Evolutionary conservation across 805 yeast genomes (phyloP).

Genomic region (Yamadazyma takamatsuzukensis): DNA sequence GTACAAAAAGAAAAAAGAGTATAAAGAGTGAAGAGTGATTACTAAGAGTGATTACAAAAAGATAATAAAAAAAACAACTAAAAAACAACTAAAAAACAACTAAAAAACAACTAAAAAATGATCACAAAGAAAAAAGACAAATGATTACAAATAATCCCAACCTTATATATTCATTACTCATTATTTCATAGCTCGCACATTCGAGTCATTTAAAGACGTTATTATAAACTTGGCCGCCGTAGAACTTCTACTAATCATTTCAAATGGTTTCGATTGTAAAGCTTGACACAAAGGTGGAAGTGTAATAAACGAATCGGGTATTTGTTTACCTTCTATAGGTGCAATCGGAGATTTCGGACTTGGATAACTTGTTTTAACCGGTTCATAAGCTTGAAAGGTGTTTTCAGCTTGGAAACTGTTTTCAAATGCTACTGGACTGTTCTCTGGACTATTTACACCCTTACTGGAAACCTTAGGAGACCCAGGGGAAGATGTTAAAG

Average conservation of each 20-base stretch:
- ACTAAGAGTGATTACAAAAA: too few species aligned
- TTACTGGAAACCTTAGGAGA: constrained; percentile 2
- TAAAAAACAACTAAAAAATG: too few species aligned
- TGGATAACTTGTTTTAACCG: constrained; percentile 12
- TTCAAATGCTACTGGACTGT: not conserved
- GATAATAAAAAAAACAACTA: too few species aligned
- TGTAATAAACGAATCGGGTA: constrained; percentile 12
- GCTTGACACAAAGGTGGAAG: constrained; percentile 2
- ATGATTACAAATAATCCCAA: too few species aligned
- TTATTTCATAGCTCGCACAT: constrained; percentile 5
- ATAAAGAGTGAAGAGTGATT: too few species aligned
- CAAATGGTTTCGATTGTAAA: not conserved
- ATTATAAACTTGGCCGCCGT: constrained; percentile 23
- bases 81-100: too few species aligned
- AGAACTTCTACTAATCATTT: not conserved
- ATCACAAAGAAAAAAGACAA: too few species aligned
- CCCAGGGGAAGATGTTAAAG: constrained; percentile 5
- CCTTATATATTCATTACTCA: constrained; percentile 4
- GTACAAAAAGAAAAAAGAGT: too few species aligned
- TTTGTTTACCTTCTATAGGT: constrained; percentile 5
- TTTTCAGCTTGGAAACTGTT: constrained; percentile 1
- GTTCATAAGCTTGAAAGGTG: too few species aligned
- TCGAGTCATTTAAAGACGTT: constrained; percentile 26
- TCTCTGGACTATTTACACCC: not conserved
- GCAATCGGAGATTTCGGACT: constrained; percentile 15